Percentiles rank a stretch among this genome's conserved stretches.
Conservation (phyloP, 495 filamentous ascomycete genomes). For the Penicillium chermesinum region DNA sequence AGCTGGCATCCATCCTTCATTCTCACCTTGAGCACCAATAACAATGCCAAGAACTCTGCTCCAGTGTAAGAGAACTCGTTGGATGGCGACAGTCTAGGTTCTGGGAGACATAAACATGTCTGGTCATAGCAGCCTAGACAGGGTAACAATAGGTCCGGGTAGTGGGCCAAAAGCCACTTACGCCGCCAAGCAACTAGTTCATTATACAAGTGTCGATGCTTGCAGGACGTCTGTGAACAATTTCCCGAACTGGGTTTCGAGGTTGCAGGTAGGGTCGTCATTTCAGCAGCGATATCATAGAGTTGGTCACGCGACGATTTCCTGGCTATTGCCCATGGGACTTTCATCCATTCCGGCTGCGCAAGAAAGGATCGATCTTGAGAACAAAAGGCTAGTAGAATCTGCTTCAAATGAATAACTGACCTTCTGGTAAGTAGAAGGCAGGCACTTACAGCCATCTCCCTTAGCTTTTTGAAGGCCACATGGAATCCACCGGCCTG, state of each 20-base stretch:
- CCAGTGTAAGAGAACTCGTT: not conserved
- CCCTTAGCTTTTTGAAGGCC: conserved; percentile 4
- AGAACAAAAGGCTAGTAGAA: not conserved
- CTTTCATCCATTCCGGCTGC: not conserved
- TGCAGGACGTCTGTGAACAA: not conserved
- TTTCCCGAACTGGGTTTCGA: not conserved
- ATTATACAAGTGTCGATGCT: not conserved
- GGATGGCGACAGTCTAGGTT: not conserved
- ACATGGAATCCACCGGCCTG: conserved; percentile 3
- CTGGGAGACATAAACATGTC: not conserved
- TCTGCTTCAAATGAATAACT: not conserved
- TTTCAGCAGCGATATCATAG: conserved; percentile 1
- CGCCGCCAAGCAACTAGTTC: not conserved
- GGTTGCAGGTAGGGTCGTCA: not conserved
- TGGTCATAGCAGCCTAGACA: not conserved
- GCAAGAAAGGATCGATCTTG: conserved; percentile 1
- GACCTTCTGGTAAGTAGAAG: not conserved
- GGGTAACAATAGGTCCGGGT: not conserved
- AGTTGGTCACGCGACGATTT: conserved; percentile 2
- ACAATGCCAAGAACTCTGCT: not conserved
- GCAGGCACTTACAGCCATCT: conserved; percentile 3
- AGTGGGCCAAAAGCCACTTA: not conserved
- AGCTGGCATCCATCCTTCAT: not conserved
- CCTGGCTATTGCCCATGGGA: not conserved
- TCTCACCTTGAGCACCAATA: not conserved